Evolutionary conservation across 306 rosid genomes (phyloP).

Genomic region (Casuarina glauca): DNA sequence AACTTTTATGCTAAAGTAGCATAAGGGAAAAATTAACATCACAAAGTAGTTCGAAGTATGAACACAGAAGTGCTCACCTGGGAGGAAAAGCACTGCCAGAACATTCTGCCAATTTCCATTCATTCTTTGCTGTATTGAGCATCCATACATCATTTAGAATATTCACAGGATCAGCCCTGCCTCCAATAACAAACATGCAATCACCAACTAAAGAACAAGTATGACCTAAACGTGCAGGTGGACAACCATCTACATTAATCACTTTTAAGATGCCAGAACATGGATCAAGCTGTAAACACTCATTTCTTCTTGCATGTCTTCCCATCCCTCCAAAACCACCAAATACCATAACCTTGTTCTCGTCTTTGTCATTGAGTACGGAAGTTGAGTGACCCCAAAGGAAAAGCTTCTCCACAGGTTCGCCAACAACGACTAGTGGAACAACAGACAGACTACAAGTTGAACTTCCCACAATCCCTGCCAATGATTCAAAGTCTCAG

Average conservation of each 20-base stretch:
- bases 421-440: constrained; percentile 57
- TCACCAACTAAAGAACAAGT: constrained; percentile 68
- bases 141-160: constrained; percentile 81
- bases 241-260: constrained; percentile 37
- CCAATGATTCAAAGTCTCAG: constrained; percentile 91
- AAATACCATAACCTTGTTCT: constrained; percentile 50
- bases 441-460: constrained; percentile 49
- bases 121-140: constrained; percentile 42
- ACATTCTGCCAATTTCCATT: constrained; percentile 59
- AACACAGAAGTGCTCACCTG: constrained; percentile 46
- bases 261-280: constrained; percentile 48
- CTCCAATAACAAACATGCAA: constrained; percentile 73
- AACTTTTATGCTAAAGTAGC: background rate
- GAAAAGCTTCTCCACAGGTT: constrained; percentile 66
- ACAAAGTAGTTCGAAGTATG: background rate
- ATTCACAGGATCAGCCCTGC: constrained; percentile 78
- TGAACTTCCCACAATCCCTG: constrained; percentile 58
- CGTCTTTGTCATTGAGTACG: constrained; percentile 28
- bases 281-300: constrained; percentile 58
- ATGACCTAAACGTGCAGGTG: constrained; percentile 75
- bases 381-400: constrained; percentile 92
- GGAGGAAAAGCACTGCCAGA: constrained; percentile 63
- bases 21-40: constrained; percentile 8
- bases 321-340: constrained; percentile 98
- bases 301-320: constrained; percentile 79